phyloP scores from a whole-genome alignment of 768 basidiomycete species.

The Termitomyces sp. region DNA sequence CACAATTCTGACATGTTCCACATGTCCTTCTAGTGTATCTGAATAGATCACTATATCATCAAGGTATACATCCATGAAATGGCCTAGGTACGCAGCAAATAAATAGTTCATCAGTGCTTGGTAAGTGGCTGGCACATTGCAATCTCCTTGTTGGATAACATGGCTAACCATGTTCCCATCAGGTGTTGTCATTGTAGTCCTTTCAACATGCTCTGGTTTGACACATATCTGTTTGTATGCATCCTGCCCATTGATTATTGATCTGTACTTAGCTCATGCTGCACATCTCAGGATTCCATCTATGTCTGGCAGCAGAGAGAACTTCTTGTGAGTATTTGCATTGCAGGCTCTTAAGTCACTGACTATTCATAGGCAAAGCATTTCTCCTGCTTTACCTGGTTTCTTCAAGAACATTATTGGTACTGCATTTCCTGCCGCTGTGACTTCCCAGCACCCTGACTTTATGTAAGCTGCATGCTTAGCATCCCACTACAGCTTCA shows the following conservation, averaged over 20 bases:
- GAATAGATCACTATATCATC: background rate
- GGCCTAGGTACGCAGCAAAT: background rate
- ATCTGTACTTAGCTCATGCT: background rate
- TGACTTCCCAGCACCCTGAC: background rate
- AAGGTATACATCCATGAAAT: no score
- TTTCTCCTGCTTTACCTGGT: background rate
- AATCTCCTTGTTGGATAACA: no score
- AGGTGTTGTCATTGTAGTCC: background rate
- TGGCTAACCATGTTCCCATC: conserved; percentile 3
- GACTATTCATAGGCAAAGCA: no score
- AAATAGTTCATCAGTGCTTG: conserved; percentile 2
- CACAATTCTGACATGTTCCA: background rate
- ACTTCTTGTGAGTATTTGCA: no score
- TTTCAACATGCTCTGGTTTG: background rate
- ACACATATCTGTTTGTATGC: background rate
- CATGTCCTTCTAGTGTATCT: background rate
- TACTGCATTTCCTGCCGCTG: background rate
- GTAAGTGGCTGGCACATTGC: no score
- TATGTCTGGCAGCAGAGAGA: no score
- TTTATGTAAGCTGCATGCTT: background rate
- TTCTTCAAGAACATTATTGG: background rate
- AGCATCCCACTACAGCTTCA: conserved; percentile 9
- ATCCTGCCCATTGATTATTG: background rate
- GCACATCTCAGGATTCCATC: no score
- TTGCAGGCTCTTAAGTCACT: no score